phyloP scores from a whole-genome alignment of 768 basidiomycete genomes.

The Pulveroboletus sp. region DNA sequence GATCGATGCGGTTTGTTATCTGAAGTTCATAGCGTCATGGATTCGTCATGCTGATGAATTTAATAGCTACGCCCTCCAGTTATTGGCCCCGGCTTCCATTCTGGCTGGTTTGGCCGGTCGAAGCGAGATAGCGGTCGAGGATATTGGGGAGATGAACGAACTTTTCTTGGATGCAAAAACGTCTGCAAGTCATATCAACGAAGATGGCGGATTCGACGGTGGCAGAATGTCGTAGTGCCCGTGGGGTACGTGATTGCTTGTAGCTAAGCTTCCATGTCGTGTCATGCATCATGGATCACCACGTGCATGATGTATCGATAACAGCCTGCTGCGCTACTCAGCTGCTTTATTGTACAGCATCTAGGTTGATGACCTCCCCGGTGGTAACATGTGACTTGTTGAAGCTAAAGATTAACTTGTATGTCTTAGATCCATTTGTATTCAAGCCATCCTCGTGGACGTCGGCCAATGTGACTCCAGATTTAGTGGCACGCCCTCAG shows the following conservation, averaged over 20 bases:
- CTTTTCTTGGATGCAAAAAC: conserved; percentile 95
- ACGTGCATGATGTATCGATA: conserved; percentile 6
- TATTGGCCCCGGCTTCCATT: conserved; percentile 89
- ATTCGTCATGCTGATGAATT: conserved; percentile 7
- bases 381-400: not conserved
- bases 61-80: conserved; percentile 81
- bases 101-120: conserved; percentile 77
- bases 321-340: not conserved
- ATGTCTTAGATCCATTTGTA: conserved; percentile 9
- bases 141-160: conserved; percentile 91
- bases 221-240: conserved; percentile 28
- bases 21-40: conserved; percentile 3
- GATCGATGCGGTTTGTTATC: conserved; percentile 66
- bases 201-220: conserved; percentile 35
- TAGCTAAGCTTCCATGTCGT: conserved; percentile 2
- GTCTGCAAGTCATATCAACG: conserved; percentile 53
- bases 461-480: conserved; percentile 3
- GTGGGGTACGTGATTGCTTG: conserved; percentile 6
- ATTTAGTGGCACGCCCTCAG: not conserved
- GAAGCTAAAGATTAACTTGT: conserved; percentile 7
- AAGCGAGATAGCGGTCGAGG: conserved; percentile 79
- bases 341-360: not conserved
- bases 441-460: conserved; percentile 7
- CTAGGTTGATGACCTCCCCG: not conserved
- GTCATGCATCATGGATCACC: conserved; percentile 7